phyloP scores from a whole-genome alignment of 2,329 filamentous ascomycete genomes.

The Sclerotinia trifoliorum region DNA sequence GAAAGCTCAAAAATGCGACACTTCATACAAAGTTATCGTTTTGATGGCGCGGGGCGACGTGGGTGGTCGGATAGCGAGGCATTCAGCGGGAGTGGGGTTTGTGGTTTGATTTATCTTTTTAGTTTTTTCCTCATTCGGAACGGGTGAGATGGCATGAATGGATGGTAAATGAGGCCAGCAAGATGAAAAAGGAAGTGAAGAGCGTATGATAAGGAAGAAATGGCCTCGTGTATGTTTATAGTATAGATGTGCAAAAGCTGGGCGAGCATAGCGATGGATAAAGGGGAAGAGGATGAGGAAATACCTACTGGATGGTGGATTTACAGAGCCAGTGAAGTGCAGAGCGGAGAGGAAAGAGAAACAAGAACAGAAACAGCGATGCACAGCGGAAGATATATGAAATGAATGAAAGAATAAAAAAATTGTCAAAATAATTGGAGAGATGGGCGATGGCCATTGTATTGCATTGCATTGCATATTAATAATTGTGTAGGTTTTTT shows the following conservation, averaged over 20 bases:
- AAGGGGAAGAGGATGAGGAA: not conserved
- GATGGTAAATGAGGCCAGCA: constrained; percentile 16
- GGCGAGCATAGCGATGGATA: constrained; percentile 8
- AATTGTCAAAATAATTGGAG: constrained; percentile 9
- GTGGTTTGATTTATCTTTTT: constrained; percentile 1
- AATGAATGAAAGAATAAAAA: constrained; percentile 17
- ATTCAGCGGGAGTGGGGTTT: constrained; percentile 17
- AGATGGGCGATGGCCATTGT: not conserved
- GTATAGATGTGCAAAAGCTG: constrained; percentile 5
- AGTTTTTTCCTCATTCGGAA: constrained; percentile 3
- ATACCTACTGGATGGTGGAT: not conserved
- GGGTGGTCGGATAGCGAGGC: constrained; percentile 10
- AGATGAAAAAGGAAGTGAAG: constrained; percentile 9
- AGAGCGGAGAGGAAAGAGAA: not conserved
- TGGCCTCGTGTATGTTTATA: constrained; percentile 19
- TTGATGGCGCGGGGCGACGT: constrained; percentile 17
- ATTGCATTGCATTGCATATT: not conserved
- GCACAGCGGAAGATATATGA: constrained; percentile 15
- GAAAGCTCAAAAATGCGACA: constrained; percentile 16
- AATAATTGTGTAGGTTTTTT: too few species aligned
- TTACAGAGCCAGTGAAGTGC: constrained; percentile 8
- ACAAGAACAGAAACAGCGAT: constrained; percentile 4
- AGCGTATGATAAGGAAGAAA: constrained; percentile 12
- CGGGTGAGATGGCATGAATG: constrained; percentile 12
- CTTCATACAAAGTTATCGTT: constrained; percentile 16